Evolutionary conservation across 805 yeast genomes (phyloP), one percentile per base, ranked within the genome.

Genomic region (Candida cerambycidarum): DNA sequence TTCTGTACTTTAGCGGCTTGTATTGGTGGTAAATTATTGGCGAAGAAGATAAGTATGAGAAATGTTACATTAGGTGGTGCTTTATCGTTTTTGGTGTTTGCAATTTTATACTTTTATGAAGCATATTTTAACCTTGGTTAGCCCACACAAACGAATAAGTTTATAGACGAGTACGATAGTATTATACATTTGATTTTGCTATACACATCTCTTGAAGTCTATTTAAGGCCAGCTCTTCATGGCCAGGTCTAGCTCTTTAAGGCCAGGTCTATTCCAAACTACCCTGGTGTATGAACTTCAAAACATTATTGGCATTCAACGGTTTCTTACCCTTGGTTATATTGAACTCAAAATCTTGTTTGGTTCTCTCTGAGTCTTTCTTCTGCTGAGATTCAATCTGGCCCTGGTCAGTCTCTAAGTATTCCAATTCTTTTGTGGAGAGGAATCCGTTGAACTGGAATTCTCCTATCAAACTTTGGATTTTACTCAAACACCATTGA

Each of bases 51-150:
- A 48, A 84, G 95, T 49, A 81, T 93, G 87, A 81, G 96, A 67
- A 87, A 83, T 27, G 92, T 93, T 49, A 89, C 98, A 1, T 67
- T 93, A 38, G 89, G 93, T 38, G 99, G 99, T 32, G 86, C 97
- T 6, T 63, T 73, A 40, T 92, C 96, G 7, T 93, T 93, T 68
- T 76, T 89, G 50, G 60, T 88, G 15, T 93, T 93, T 64, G 81
- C 96, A 7, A 55, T 89, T 27, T 64, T 89, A 59, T 93, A 93
- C 63, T 76, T 92, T 50, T 77, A 79, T 59, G 87, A 84, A 54
- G 92, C 89, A 17, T 60, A 58, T 46, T 61, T 53, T 48, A 54
- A 56, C 32, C 46, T 52, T 39, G 62, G 53, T 8, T 43, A 39
- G 27, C 9, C 25, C 6, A 21, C n/a, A n/a, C n/a, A n/a, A n/a